Evolutionary conservation across 768 basidiomycete species (phyloP), one percentile per base, ranked within the genome.

Genomic region (Flagelloscypha sp.): DNA sequence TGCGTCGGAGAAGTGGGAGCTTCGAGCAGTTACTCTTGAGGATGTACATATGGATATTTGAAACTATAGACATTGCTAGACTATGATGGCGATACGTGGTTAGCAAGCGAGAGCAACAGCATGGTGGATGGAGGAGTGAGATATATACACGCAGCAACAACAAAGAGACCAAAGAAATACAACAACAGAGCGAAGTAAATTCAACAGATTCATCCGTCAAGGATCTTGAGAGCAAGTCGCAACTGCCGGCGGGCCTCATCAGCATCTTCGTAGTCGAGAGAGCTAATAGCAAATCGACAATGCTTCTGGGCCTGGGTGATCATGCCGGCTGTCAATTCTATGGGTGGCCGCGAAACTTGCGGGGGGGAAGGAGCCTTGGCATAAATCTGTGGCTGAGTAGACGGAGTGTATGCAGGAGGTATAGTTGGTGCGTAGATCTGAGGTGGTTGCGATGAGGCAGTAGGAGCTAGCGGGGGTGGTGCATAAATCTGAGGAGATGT

Each of bases 251-350:
- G 70, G 12, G 94, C 94, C 48, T 86, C 84, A 44, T 84, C 83
- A 7, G 69, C 67, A 56, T 99, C 94, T 53, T 98, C 94, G 54
- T 93, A 97, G 52, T 97, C 90, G 36, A 99, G 65, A n/a, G 95
- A 78, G 20, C 86, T 89, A 38, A 97, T 87, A 6, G 94, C 94
- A 61, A 84, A 95, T 35, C 74, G 72, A 47, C 90, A 90, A 48
- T 93, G 90, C 53, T 86, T 95, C 66, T 99, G 93, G 10, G 75
- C 76, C 43, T 81, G 76, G 13, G 79, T 66, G 17, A 95, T 70
- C 35, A 78, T 52, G 35, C 62, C 63, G 4, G 84, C 76, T 1
- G 83, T 75, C 30, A 90, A 57, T 21, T 79, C 77, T 20, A 52
- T 46, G 12, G 54, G 46, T 1, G 51, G 45, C 23, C 38, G 51